A percentile compares a stretch with the other conserved stretches of the same genome.
These are phyloP conservation scores for Pyricularia sp. DNA, from an alignment of 2,329 filamentous ascomycete genomes.

Conservation along the genomic window DNA sequence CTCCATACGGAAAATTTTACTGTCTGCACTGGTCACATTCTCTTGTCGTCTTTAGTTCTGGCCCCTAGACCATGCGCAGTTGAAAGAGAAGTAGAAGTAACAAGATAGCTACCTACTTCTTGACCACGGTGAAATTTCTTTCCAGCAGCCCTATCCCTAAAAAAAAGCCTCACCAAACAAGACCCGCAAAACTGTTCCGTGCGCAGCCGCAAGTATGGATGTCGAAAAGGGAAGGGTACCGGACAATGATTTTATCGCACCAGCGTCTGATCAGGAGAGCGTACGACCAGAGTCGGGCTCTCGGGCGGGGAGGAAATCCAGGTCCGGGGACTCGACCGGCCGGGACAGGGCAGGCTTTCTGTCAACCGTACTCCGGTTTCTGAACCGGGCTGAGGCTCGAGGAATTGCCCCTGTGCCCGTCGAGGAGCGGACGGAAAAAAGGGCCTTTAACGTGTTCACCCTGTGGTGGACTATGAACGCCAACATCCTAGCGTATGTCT, in stretches of 20 bases:
- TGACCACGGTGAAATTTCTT: background rate
- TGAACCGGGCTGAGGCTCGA: constrained; percentile 22
- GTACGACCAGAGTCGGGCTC: background rate
- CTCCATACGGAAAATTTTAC: background rate
- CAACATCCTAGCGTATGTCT: constrained; percentile 33
- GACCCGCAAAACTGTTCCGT: background rate
- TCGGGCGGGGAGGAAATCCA: background rate
- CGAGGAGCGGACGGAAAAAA: constrained; percentile 28
- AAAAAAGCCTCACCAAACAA: background rate
- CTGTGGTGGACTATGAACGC: constrained; percentile 39
- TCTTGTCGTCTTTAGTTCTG: background rate
- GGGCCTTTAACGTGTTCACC: constrained; percentile 35
- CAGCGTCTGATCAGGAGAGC: background rate
- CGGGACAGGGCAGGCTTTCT: background rate
- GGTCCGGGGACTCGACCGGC: background rate
- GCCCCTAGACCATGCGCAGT: background rate
- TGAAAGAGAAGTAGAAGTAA: background rate
- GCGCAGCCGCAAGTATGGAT: background rate
- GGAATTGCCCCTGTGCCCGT: constrained; percentile 33
- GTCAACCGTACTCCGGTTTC: background rate
- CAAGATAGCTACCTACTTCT: background rate
- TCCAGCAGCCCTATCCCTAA: background rate
- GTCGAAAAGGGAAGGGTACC: background rate
- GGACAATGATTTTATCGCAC: background rate
- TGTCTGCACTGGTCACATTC: background rate